Conservation (phyloP, 192 early-diverging fungal genomes). For the Backusella luteola region DNA sequence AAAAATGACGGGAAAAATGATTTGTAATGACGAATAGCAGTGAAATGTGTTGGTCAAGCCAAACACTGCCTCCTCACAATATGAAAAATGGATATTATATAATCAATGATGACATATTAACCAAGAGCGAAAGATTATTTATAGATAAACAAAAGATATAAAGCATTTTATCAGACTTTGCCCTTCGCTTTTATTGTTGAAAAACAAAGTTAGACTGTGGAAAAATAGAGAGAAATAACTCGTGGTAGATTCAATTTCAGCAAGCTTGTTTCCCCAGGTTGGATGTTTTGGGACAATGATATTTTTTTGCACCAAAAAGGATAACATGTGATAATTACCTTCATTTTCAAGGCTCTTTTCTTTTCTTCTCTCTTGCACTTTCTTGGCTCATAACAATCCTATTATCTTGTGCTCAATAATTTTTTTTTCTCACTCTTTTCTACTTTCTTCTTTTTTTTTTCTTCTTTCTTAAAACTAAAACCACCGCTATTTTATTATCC, state of each 20-base stretch:
- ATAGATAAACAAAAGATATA: background rate
- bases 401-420: background rate
- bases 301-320: conserved; percentile 6
- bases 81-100: background rate
- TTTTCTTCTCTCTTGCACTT: background rate
- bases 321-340: conserved; percentile 14
- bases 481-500: background rate
- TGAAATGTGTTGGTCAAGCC: background rate
- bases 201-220: background rate
- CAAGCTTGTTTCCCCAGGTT: background rate
- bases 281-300: background rate
- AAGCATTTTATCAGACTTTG: background rate
- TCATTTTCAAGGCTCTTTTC: background rate
- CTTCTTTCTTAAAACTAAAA: background rate
- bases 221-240: background rate
- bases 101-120: background rate
- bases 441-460: background rate
- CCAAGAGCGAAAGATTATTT: background rate
- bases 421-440: background rate
- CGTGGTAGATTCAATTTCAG: background rate
- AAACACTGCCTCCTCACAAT: background rate
- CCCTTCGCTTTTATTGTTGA: background rate
- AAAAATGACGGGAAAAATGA: background rate
- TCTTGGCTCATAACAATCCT: background rate
- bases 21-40: background rate